phyloP scores from a whole-genome alignment of 2,329 filamentous ascomycete species.

The Trichophyton verrucosum region DNA sequence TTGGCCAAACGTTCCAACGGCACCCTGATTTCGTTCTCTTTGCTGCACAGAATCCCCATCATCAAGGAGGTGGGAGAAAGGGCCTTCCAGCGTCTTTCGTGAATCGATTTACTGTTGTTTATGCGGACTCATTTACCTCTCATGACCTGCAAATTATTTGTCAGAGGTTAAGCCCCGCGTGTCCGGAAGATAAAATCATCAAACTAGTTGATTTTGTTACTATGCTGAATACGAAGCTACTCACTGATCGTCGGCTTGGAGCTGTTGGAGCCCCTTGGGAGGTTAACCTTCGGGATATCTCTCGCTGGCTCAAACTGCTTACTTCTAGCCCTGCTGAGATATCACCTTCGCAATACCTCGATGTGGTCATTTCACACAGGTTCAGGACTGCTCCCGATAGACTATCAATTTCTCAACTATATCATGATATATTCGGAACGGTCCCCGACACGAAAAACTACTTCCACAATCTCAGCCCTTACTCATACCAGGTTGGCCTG shows the following conservation, averaged over 20 bases:
- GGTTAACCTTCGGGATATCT: conserved; percentile 81
- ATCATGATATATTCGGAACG: conserved; percentile 49
- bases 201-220: conserved; percentile 71
- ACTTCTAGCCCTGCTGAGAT: conserved; percentile 50
- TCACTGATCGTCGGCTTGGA: conserved; percentile 43
- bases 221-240: conserved; percentile 59
- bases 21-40: conserved; percentile 90
- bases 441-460: conserved; percentile 44
- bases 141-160: conserved; percentile 77
- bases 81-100: conserved; percentile 92
- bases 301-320: conserved; percentile 71
- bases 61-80: conserved; percentile 91
- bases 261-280: conserved; percentile 71
- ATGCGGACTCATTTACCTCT: conserved; percentile 76
- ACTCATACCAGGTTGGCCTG: conserved; percentile 65
- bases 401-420: conserved; percentile 51
- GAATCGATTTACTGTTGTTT: conserved; percentile 95
- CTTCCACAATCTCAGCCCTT: conserved; percentile 56
- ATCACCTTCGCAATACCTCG: conserved; percentile 59
- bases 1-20: conserved; percentile 84
- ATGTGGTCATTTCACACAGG: conserved; percentile 72
- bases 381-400: conserved; percentile 66
- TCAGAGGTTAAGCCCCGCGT: conserved; percentile 57
- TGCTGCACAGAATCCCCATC: conserved; percentile 92
- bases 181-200: conserved; percentile 47